Evolutionary conservation across 106 monocot species (phyloP).

Genomic region (Platanthera zijinensis): DNA sequence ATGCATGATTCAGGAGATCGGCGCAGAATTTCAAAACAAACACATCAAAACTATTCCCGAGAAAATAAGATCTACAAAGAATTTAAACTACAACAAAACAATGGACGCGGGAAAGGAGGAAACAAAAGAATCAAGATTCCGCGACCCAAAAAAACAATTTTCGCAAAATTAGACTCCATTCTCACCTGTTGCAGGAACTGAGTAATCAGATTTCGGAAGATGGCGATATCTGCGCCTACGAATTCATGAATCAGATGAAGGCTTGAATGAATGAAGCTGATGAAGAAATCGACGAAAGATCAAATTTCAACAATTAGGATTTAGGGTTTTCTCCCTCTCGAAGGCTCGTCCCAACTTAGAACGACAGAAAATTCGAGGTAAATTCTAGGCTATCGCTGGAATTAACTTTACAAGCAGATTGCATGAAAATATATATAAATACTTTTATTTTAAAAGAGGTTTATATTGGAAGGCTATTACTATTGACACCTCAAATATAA

Average conservation of each 20-base stretch:
- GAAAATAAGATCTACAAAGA: neutral
- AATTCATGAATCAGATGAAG: neutral
- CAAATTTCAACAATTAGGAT: neutral
- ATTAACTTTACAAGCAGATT: no score
- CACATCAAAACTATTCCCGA: neutral
- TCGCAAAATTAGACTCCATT: constrained; percentile 1
- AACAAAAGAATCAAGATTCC: neutral
- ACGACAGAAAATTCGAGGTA: no score
- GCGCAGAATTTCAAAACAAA: neutral
- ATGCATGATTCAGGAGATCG: neutral
- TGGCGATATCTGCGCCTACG: neutral
- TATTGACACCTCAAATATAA: no score
- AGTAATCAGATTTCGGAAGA: neutral
- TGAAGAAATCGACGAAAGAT: neutral
- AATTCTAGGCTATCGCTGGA: no score
- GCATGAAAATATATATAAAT: no score
- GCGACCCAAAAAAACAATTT: neutral
- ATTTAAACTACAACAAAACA: no score
- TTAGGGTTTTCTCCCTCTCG: neutral
- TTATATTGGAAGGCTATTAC: no score
- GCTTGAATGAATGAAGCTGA: neutral
- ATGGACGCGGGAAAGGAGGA: neutral
- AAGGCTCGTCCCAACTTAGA: neutral
- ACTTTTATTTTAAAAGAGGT: no score
- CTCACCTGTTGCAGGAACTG: neutral